Evolutionary conservation across 75 land plant species (phyloP).

Genomic region (Pinus tabuliformis): DNA sequence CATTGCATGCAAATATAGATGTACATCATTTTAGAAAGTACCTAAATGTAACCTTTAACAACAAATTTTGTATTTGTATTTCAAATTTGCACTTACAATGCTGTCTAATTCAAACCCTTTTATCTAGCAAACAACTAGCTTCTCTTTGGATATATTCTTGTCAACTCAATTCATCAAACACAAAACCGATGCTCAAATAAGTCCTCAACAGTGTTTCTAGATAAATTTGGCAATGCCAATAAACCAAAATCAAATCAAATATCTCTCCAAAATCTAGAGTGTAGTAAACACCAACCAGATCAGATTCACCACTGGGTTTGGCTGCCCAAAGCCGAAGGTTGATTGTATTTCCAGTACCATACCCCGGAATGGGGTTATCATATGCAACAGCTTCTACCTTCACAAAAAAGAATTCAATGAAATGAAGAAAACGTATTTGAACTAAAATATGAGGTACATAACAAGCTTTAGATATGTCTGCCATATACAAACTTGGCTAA

Average conservation of each 20-base stretch:
- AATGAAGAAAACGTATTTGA: neutral
- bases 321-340: slow-evolving; percentile 86
- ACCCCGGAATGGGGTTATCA: slow-evolving; percentile 90
- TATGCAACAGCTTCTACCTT: slow-evolving; percentile 90
- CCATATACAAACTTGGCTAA: neutral
- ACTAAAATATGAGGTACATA: neutral
- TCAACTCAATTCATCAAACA: too few relatives aligned
- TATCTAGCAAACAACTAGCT: too few relatives aligned
- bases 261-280: neutral
- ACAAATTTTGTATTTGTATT: too few relatives aligned
- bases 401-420: neutral
- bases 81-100: too few relatives aligned
- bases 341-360: slow-evolving; percentile 68
- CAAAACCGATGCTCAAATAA: too few relatives aligned
- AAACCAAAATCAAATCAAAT: neutral
- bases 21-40: too few relatives aligned
- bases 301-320: slow-evolving; percentile 67
- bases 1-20: too few relatives aligned
- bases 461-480: neutral
- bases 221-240: neutral
- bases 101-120: too few relatives aligned
- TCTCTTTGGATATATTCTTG: too few relatives aligned
- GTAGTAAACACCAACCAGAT: slow-evolving; percentile 35
- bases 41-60: too few relatives aligned
- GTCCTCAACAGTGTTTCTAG: neutral